phyloP scores from a whole-genome alignment of 2,329 filamentous ascomycete genomes.

The Scedosporium aurantiacum region DNA sequence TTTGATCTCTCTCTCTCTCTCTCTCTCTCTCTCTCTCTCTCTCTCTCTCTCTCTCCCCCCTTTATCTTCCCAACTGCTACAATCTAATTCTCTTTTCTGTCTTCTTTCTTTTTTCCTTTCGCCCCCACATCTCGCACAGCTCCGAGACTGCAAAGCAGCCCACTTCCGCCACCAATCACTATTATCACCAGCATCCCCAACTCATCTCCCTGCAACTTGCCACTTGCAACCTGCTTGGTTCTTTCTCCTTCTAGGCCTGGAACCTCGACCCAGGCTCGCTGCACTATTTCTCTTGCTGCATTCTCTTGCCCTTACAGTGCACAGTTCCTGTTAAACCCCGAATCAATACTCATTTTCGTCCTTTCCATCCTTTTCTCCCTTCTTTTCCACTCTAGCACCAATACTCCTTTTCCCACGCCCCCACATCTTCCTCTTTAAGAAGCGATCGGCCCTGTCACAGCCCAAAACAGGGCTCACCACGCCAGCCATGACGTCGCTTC shows the following conservation, averaged over 20 bases:
- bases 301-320: not conserved
- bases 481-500: not conserved
- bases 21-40: not conserved
- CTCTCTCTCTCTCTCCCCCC: not conserved
- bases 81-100: not conserved
- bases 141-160: no score
- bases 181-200: not conserved
- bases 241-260: not conserved
- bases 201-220: not conserved
- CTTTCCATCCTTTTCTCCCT: not conserved
- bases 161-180: not conserved
- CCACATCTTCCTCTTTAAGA: no score
- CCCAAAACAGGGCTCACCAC: not conserved
- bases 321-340: not conserved
- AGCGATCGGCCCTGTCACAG: not conserved
- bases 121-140: not conserved
- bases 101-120: not conserved
- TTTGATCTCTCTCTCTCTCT: not conserved
- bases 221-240: not conserved
- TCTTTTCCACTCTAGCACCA: not conserved
- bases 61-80: not conserved
- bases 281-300: not conserved
- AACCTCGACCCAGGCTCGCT: not conserved
- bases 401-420: no score
- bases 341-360: not conserved